phyloP scores from a whole-genome alignment of 495 filamentous ascomycete species.

The Staphylotrichum longicolle region DNA sequence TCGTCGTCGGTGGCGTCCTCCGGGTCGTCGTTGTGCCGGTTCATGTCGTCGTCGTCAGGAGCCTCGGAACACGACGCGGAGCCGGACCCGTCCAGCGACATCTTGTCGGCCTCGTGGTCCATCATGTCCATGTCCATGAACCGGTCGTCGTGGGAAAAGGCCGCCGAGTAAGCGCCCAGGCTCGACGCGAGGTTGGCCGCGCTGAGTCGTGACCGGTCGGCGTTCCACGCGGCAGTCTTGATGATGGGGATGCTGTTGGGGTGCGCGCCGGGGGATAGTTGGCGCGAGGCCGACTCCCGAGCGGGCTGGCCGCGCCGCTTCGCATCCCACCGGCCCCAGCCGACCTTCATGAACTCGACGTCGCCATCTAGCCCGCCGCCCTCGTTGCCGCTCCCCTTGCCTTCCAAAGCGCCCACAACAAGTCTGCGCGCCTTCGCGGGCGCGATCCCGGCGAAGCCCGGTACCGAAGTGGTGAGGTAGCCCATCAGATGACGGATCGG shows the following conservation, averaged over 20 bases:
- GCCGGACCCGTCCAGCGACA: constrained; percentile 78
- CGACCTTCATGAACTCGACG: constrained; percentile 91
- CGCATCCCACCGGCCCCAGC: constrained; percentile 96
- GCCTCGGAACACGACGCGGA: constrained; percentile 72
- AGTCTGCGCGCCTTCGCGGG: constrained; percentile 88
- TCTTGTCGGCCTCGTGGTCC: constrained; percentile 90
- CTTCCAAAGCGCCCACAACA: constrained; percentile 80
- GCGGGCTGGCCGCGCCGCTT: constrained; percentile 64
- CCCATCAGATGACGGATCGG: constrained; percentile 95
- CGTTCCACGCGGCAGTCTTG: constrained; percentile 45
- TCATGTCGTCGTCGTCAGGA: constrained; percentile 68
- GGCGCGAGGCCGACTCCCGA: constrained; percentile 48
- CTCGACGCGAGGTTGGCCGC: constrained; percentile 52
- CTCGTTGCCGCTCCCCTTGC: constrained; percentile 61
- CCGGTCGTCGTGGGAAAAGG: constrained; percentile 70
- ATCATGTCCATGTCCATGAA: constrained; percentile 59
- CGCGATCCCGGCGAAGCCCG: constrained; percentile 87
- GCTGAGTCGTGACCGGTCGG: constrained; percentile 47
- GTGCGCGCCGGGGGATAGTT: constrained; percentile 48
- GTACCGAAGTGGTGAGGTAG: constrained; percentile 86
- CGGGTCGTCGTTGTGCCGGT: constrained; percentile 60
- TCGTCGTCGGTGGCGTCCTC: constrained; percentile 94
- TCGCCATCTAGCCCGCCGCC: constrained; percentile 68
- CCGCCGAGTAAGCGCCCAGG: constrained; percentile 49
- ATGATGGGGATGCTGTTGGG: constrained; percentile 67